Conservation (phyloP, 331 rosid species). For the Pyrus hybrid region DNA sequence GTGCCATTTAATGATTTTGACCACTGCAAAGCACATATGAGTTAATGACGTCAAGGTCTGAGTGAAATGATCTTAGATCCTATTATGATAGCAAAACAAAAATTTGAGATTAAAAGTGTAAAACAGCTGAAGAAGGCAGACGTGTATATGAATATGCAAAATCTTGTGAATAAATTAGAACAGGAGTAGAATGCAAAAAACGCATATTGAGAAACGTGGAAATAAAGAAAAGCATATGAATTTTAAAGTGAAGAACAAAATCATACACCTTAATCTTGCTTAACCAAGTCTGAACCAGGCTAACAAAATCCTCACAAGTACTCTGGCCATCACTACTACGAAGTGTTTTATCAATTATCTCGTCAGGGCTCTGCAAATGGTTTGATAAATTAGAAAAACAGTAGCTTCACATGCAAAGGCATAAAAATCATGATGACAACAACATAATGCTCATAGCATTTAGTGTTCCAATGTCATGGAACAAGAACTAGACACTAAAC, state of each 20-base stretch:
- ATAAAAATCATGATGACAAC: neutral
- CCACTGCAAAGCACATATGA: conserved; percentile 44
- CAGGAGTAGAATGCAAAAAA: neutral
- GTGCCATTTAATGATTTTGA: conserved; percentile 39
- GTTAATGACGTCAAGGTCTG: neutral
- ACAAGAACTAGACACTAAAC: neutral
- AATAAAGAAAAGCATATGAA: neutral
- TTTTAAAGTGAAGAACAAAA: neutral
- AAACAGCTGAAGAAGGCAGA: neutral
- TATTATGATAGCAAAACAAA: neutral
- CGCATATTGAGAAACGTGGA: neutral
- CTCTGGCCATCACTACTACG: conserved; percentile 49
- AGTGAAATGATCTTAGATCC: neutral
- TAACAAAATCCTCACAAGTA: conserved; percentile 69
- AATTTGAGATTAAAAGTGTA: neutral
- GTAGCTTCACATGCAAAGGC: neutral
- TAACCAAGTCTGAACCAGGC: conserved; percentile 64
- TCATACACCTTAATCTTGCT: conserved; percentile 61
- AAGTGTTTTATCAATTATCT: conserved; percentile 60
- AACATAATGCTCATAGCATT: neutral
- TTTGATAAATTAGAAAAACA: neutral
- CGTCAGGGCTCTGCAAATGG: conserved; percentile 61
- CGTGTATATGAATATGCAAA: neutral
- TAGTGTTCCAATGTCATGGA: neutral
- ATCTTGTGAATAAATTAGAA: neutral